Evolutionary conservation across 1,284 basidiomycete genomes (phyloP), one percentile per base, ranked within the genome.

Genomic region (Sphagnurus paluster): DNA sequence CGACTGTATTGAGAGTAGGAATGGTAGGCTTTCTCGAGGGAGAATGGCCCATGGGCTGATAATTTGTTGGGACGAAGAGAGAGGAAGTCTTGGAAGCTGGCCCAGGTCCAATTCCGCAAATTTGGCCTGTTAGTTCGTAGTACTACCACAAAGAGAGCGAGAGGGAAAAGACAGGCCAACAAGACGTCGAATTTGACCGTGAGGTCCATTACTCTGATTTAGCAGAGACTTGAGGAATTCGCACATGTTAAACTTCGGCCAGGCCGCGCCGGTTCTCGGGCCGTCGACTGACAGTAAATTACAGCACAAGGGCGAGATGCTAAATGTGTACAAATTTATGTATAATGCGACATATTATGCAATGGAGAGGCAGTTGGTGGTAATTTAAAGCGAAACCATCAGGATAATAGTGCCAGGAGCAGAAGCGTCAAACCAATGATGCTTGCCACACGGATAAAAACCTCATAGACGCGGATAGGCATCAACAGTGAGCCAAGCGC

Each of bases 1-100:
- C 54, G 51, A 2, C 52, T 55, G 52, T 75, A 77, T 28, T 62
- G 63, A 1, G 56, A 44, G 47, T 67, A 76, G 1, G 69, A 61
- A 23, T 58, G 50, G 49, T 65, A 64, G 1, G 74, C 72, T n/a
- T 65, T 56, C 33, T 65, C 45, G 13, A 71, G 52, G 2, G 73
- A 75, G 39, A 72, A 74, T 7, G 54, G 58, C 0, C 48, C 53
- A 23, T 59, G 39, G 16, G 58, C 48, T 13, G 53, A 40, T 1
- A 47, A 34, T 35, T 54, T 49, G 19, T 44, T 19, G 26, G 54
- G 44, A 32, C 25, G 51, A 40, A 52, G 49, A 26, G 50, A 54
- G 45, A 68, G 34, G 28, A 67, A 40, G 29, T 58, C 50, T 5
- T 52, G 52, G 14, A 68, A 19, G 16, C 60, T 60, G 14, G 56